These are phyloP conservation scores for Zea luxurians DNA, from an alignment of 176 grass and related monocot genomes.

Conservation along the genomic window DNA sequence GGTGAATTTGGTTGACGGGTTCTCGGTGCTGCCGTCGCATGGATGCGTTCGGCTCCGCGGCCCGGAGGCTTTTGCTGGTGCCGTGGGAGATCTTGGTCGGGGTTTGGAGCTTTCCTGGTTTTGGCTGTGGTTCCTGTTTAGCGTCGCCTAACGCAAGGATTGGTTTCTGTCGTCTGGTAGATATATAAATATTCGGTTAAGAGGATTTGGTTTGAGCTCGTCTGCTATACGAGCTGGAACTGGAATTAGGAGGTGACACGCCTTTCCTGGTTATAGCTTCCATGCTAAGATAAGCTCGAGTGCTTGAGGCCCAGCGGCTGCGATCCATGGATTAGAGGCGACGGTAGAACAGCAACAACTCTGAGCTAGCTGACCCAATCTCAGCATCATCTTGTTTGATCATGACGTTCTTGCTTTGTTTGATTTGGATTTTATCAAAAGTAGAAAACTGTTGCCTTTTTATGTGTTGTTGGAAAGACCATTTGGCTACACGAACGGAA, in stretches of 20 bases:
- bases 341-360: not conserved
- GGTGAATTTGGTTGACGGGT: slow-evolving; percentile 3
- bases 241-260: not conserved
- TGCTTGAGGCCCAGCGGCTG: not conserved
- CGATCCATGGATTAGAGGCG: not conserved
- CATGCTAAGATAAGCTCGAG: not conserved
- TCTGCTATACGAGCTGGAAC: slow-evolving; percentile 2
- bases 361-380: slow-evolving; percentile 5
- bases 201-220: slow-evolving; percentile 6
- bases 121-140: not conserved
- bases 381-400: slow-evolving; percentile 28
- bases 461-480: slow-evolving; percentile 20
- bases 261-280: not conserved
- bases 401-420: slow-evolving; percentile 30
- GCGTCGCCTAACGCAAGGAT: not conserved
- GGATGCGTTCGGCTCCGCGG: not conserved
- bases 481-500: not conserved
- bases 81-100: not conserved
- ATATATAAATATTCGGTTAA: not conserved
- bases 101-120: slow-evolving; percentile 8
- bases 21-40: not conserved
- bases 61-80: slow-evolving; percentile 2
- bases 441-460: not conserved
- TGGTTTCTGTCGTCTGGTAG: not conserved
- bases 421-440: not conserved